Percentiles rank a stretch among this genome's conserved stretches.
Evolutionary conservation across 345 rosid genomes (phyloP).

Genomic region (Salix koriyanagi): DNA sequence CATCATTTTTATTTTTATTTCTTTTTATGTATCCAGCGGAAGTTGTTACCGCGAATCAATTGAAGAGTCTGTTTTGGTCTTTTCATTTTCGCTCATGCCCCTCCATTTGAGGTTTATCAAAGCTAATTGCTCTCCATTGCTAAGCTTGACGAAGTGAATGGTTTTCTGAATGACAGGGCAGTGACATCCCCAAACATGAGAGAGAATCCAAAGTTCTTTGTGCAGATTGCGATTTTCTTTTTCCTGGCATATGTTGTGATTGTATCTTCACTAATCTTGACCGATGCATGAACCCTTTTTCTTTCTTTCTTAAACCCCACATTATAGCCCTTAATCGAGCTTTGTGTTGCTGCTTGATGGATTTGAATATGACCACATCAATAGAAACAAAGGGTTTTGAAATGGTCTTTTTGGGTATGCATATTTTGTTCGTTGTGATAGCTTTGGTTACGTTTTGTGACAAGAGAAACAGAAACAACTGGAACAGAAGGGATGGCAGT

Average conservation of each 20-base stretch:
- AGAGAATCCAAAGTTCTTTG: conserved; percentile 85
- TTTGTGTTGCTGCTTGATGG: conserved; percentile 5
- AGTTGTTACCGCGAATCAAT: background rate
- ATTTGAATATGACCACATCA: conserved; percentile 11
- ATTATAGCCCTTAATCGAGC: background rate
- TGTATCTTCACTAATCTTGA: conserved; percentile 88
- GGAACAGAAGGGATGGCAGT: background rate
- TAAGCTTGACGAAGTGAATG: background rate
- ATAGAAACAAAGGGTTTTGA: conserved; percentile 11
- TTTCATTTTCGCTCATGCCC: background rate
- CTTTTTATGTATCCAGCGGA: background rate
- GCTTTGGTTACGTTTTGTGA: too few species aligned
- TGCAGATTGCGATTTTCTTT: conserved; percentile 83
- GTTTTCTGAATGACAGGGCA: conserved; percentile 54
- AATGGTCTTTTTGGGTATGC: background rate
- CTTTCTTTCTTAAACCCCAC: background rate
- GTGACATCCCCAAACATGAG: conserved; percentile 99
- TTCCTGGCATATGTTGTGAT: conserved; percentile 92
- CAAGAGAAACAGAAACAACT: too few species aligned
- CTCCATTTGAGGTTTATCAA: background rate
- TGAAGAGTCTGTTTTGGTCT: background rate
- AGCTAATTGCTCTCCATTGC: background rate
- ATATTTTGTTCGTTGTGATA: background rate
- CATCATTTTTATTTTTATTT: conserved; percentile 4
- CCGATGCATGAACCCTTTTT: conserved; percentile 56